These are phyloP conservation scores for Forsythia suspensa DNA, from an alignment of 257 asterid species.

Conservation along the genomic window DNA sequence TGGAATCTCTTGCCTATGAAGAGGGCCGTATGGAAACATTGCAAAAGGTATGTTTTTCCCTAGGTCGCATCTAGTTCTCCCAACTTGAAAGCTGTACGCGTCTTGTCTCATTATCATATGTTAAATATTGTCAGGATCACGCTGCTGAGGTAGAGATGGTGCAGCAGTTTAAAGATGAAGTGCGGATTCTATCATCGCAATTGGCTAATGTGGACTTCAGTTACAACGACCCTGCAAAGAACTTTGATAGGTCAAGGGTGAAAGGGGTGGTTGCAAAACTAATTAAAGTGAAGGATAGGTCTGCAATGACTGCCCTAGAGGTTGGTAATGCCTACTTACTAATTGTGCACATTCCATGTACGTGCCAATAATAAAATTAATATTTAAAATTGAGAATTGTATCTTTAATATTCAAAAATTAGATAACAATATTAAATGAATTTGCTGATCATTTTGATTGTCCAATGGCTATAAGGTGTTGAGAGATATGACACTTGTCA, in stretches of 20 bases:
- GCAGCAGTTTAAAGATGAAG: constrained; percentile 77
- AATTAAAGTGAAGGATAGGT: constrained; percentile 82
- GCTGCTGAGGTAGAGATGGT: constrained; percentile 63
- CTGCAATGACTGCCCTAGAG: constrained; percentile 90
- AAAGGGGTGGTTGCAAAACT: constrained; percentile 97
- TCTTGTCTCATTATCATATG: constrained; percentile 25
- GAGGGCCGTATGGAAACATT: constrained; percentile 82
- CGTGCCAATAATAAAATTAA: neutral
- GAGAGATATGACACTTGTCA: constrained; percentile 3
- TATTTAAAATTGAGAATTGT: neutral
- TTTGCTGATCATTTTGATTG: constrained; percentile 1
- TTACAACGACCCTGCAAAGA: constrained; percentile 71
- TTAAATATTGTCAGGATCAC: constrained; percentile 59
- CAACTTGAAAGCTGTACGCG: constrained; percentile 11
- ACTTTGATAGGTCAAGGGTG: constrained; percentile 84
- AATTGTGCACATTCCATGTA: constrained; percentile 9
- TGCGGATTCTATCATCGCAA: constrained; percentile 68
- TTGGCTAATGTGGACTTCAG: constrained; percentile 72
- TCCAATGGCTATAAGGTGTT: constrained; percentile 18
- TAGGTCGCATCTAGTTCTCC: constrained; percentile 8
- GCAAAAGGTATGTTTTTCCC: constrained; percentile 57
- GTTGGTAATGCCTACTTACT: constrained; percentile 37
- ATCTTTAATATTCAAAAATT: neutral
- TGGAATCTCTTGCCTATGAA: constrained; percentile 70
- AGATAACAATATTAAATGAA: neutral